These are phyloP conservation scores for Coemansia sp. DNA, from an alignment of 192 early-diverging fungal genomes.

Conservation along the genomic window DNA sequence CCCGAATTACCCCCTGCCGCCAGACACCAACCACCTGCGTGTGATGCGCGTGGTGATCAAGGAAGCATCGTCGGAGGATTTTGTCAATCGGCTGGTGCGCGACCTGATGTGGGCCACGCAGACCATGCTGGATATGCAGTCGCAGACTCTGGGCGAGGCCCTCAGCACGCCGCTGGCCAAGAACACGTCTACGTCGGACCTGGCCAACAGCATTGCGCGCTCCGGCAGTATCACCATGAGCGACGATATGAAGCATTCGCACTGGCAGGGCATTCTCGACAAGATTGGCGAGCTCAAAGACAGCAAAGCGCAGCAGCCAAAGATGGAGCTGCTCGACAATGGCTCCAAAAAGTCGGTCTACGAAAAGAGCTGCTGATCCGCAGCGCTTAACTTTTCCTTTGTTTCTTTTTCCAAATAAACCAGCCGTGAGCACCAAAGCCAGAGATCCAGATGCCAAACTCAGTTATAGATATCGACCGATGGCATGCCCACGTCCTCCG, in stretches of 20 bases:
- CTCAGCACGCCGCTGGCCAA: conserved; percentile 30
- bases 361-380: conserved; percentile 33
- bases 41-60: conserved; percentile 70
- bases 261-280: conserved; percentile 30
- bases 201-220: conserved; percentile 24
- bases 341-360: conserved; percentile 25
- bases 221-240: conserved; percentile 13
- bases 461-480: not conserved
- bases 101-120: conserved; percentile 59
- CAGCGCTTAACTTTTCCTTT: not conserved
- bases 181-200: conserved; percentile 26
- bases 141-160: conserved; percentile 34
- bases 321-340: conserved; percentile 13
- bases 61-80: conserved; percentile 58
- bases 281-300: conserved; percentile 37
- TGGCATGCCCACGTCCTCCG: conserved; percentile 19
- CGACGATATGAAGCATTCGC: conserved; percentile 19
- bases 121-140: conserved; percentile 45
- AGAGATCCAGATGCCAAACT: not conserved
- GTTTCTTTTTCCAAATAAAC: not conserved
- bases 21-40: conserved; percentile 46
- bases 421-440: not conserved
- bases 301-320: conserved; percentile 1
- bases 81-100: conserved; percentile 53
- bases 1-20: conserved; percentile 72